Base-by-base conservation (phyloP, 768 basidiomycete species). In the Naganishia randhawae region DNA sequence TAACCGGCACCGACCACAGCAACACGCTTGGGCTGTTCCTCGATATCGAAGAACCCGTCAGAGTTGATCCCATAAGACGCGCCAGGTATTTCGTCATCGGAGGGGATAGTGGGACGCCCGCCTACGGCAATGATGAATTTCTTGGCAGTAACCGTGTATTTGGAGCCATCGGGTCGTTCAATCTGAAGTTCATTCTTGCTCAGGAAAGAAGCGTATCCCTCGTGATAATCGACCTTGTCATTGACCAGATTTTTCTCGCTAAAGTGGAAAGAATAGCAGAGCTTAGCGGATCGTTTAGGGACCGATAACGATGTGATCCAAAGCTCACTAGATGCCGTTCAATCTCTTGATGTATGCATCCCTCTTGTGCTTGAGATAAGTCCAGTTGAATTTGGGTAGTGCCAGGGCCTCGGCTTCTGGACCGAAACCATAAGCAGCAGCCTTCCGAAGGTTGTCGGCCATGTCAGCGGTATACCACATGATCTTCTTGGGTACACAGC, bases 401-500 rank as follows among this genome's bases (percentile, higher is more conserved):
- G 31, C 83, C 73, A 51, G 81, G 78, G 65, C 86, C 71, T 71
- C 52, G 50, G 74, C 72, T 10, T 75, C 74, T 27, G 80, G 75
- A 37, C 78, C 81, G 69, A 82, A 83, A 50, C 87, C 88, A 68
- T 84, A 84, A 75, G 84, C 77, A 17, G 85, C 83, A 67, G 93
- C 90, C 72, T 90, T 85, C 31, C 84, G 83, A 37, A 97, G 81
- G 78, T 88, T 90, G 75, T 98, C 94, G 33, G 89, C 87, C 66
- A 92, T 82, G 52, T 77, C 76, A 67, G 80, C 78, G 51, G 77
- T 77, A 75, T 79, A 77, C 95, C 95, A 99, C 95, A 98, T 98
- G 65, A 99, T 87, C 91, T 95, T 99, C 83, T 99, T 99, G 17
- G 96, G 96, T 6, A 99, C 92, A 82, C 95, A 97, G 74, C 92